Evolutionary conservation across 495 filamentous ascomycete genomes (phyloP), one percentile per base, ranked within the genome.

Genomic region (Neurospora sp.): DNA sequence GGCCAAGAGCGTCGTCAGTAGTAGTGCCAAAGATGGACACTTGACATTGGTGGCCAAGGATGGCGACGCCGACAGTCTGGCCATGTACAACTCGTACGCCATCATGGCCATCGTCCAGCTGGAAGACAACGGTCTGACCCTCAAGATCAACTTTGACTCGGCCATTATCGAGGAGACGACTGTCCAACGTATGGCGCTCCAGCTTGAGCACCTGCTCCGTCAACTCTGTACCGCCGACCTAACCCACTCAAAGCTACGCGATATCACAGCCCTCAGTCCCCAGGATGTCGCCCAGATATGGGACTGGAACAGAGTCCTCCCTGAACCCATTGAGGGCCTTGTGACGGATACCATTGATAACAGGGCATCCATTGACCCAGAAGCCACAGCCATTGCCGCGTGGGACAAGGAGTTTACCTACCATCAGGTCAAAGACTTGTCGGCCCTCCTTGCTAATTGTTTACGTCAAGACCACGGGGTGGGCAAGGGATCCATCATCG

Each of bases 181-280:
- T 21, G 54, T 76, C 13, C 70, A 79, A 17, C 77, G 74, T n/a
- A 77, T 80, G 34, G 43, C 74, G 1, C 45, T 74, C 7, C 79
- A 81, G 28, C 71, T 81, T 37, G 74, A 80, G 24, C 72, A 73
- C 31, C 70, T 78, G 1, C 48, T 78, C 11, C 70, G 72, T 36
- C 72, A 72, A 24, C 71, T 83, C 31, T 69, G 42, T 24, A 6
- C 24, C 10, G 19, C 15, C 8, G 42, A 70, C 21, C 38, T n/a
- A 28, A n/a, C 15, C 42, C 70, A 71, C 13, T 34, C 48, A 4
- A 77, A 9, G 37, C 42, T 79, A 28, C 71, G 45, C 11, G 74
- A 74, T 21, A 73, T 80, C n/a, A 45, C 72, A 2, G 73, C 70
- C 59, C 73, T 74, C 73, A 73, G 74, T 37, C 70, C 77, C 13